These are phyloP conservation scores for Thielaviopsis populi DNA, from an alignment of 2,329 filamentous ascomycete genomes.

Conservation along the genomic window DNA sequence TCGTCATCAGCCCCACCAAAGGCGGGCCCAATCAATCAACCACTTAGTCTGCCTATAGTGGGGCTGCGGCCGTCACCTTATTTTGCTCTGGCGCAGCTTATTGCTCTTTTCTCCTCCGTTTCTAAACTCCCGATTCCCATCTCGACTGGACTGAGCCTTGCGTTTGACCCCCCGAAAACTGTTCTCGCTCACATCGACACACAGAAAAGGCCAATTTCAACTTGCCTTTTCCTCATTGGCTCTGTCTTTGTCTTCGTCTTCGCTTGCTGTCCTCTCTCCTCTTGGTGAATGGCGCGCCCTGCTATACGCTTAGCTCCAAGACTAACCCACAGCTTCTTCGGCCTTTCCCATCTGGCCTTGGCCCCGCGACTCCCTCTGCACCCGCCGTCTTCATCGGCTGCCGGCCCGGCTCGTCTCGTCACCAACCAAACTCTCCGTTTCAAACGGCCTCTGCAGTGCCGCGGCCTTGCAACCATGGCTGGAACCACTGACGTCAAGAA, in stretches of 20 bases:
- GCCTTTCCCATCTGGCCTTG: neutral
- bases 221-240: no score
- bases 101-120: conserved; percentile 1
- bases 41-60: neutral
- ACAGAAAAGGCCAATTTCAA: neutral
- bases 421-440: neutral
- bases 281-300: conserved; percentile 5
- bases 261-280: neutral
- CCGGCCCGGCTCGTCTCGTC: neutral
- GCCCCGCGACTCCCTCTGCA: neutral
- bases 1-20: neutral
- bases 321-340: neutral
- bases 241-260: neutral
- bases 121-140: neutral
- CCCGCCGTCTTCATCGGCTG: neutral
- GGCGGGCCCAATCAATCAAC: neutral
- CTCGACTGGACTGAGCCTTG: neutral
- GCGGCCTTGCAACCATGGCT: conserved; percentile 38
- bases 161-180: neutral
- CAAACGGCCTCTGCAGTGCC: neutral
- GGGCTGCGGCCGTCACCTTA: neutral
- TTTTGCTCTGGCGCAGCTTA: neutral
- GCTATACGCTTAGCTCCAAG: neutral
- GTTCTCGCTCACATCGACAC: neutral
- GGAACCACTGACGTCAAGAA: conserved; percentile 55